A percentile compares a stretch with the other conserved stretches of the same genome.
Evolutionary conservation across 805 yeast species (phyloP).

Genomic region (Wickerhamomyces pijperi): DNA sequence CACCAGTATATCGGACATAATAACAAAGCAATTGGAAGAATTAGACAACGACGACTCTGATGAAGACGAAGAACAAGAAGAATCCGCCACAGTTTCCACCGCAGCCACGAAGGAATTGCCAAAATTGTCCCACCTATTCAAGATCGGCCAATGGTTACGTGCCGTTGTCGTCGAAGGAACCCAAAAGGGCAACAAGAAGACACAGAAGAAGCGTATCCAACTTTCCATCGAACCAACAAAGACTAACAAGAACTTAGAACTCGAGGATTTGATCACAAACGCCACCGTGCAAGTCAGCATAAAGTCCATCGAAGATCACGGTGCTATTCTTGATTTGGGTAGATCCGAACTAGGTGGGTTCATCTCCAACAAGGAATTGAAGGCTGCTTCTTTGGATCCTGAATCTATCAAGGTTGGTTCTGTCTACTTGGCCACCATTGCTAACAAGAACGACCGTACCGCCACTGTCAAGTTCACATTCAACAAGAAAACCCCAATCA

Average conservation of each 20-base stretch:
- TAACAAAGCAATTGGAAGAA: slow-evolving; percentile 46
- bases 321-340: slow-evolving; percentile 70
- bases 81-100: slow-evolving; percentile 12
- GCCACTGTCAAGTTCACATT: slow-evolving; percentile 43
- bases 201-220: slow-evolving; percentile 49
- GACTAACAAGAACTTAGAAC: slow-evolving; percentile 50
- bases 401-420: slow-evolving; percentile 44
- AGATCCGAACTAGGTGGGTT: slow-evolving; percentile 51
- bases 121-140: slow-evolving; percentile 39
- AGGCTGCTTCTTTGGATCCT: slow-evolving; percentile 24
- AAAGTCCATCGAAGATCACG: slow-evolving; percentile 83
- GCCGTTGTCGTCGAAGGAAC: slow-evolving; percentile 59
- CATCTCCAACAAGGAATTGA: slow-evolving; percentile 58
- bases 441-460: slow-evolving; percentile 41
- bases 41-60: slow-evolving; percentile 36
- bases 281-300: slow-evolving; percentile 67
- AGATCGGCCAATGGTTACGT: slow-evolving; percentile 76
- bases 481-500: slow-evolving; percentile 33
- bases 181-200: slow-evolving; percentile 24
- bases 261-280: slow-evolving; percentile 56
- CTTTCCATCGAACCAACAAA: slow-evolving; percentile 63
- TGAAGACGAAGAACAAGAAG: slow-evolving; percentile 26
- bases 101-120: slow-evolving; percentile 38
- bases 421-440: slow-evolving; percentile 52
- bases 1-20: slow-evolving; percentile 55